These are phyloP conservation scores for Calonectria naviculata DNA, from an alignment of 2,329 filamentous ascomycete species.

Conservation along the genomic window DNA sequence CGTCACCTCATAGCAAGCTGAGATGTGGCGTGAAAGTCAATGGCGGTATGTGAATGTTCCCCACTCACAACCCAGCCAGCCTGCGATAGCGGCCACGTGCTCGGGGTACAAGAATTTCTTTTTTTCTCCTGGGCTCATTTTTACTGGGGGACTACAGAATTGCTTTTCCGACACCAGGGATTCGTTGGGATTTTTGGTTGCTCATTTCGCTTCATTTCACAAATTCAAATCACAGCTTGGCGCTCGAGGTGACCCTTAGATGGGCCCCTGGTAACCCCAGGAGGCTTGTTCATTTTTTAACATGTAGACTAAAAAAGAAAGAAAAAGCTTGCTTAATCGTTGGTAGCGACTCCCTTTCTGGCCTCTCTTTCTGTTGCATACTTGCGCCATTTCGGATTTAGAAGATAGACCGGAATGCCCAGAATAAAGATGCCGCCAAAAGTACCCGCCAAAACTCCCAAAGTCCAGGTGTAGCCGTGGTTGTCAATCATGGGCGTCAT, in stretches of 20 bases:
- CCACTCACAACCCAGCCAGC: too few relatives aligned
- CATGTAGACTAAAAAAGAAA: background rate
- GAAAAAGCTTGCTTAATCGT: background rate
- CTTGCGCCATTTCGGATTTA: constrained; percentile 7
- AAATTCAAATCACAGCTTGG: background rate
- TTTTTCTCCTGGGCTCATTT: too few relatives aligned
- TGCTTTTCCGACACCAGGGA: too few relatives aligned
- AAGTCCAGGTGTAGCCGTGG: constrained; percentile 1
- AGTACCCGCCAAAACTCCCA: constrained; percentile 2
- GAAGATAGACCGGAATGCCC: constrained; percentile 5
- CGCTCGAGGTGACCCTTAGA: background rate
- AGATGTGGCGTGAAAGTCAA: too few relatives aligned
- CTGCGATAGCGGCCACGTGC: too few relatives aligned
- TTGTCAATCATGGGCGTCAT: constrained; percentile 1
- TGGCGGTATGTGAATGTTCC: too few relatives aligned
- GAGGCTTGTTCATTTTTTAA: background rate
- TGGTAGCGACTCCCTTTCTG: background rate
- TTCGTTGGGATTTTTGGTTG: too few relatives aligned
- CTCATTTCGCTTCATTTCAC: background rate
- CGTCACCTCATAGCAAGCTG: too few relatives aligned
- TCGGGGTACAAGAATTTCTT: too few relatives aligned
- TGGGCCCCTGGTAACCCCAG: background rate
- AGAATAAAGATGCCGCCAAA: constrained; percentile 9
- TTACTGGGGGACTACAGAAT: too few relatives aligned
- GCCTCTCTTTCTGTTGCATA: constrained; percentile 1